phyloP scores from a whole-genome alignment of 306 rosid genomes.

The Gynostemma pentaphyllum region DNA sequence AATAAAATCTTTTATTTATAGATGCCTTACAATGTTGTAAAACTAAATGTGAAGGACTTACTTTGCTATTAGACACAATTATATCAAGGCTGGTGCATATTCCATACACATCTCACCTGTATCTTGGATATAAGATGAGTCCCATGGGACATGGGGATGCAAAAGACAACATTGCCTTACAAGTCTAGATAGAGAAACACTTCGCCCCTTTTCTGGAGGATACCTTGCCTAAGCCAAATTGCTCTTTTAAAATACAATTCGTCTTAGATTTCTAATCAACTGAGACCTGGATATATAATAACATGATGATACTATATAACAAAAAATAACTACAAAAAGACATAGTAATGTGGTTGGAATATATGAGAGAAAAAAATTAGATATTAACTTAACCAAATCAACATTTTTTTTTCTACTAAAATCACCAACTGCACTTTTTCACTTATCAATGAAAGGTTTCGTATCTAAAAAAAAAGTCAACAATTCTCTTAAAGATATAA shows the following conservation, averaged over 20 bases:
- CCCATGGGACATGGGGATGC: slow-evolving; percentile 6
- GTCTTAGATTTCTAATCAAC: slow-evolving; percentile 59
- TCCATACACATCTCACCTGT: slow-evolving; percentile 93
- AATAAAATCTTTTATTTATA: background rate
- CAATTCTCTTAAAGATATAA: background rate
- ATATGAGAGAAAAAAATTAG: too few relatives aligned
- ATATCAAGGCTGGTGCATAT: slow-evolving; percentile 91
- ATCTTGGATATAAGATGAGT: slow-evolving; percentile 18
- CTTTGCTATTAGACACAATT: slow-evolving; percentile 82
- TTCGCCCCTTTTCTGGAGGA: slow-evolving; percentile 55
- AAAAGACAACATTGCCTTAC: slow-evolving; percentile 41
- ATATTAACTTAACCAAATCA: too few relatives aligned
- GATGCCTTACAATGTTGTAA: background rate
- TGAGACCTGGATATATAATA: slow-evolving; percentile 33
- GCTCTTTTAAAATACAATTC: slow-evolving; percentile 44
- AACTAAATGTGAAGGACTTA: slow-evolving; percentile 36
- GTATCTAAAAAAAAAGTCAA: too few relatives aligned
- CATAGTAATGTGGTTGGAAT: too few relatives aligned
- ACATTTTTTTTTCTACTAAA: background rate
- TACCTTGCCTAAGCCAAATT: slow-evolving; percentile 30
- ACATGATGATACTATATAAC: slow-evolving; percentile 2
- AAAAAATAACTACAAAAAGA: too few relatives aligned
- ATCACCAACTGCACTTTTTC: too few relatives aligned
- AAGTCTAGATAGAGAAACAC: slow-evolving; percentile 56
- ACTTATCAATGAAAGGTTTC: too few relatives aligned